Percentiles rank a stretch among this genome's conserved stretches.
phyloP scores from a whole-genome alignment of 306 rosid species.

The Rosa rugosa region DNA sequence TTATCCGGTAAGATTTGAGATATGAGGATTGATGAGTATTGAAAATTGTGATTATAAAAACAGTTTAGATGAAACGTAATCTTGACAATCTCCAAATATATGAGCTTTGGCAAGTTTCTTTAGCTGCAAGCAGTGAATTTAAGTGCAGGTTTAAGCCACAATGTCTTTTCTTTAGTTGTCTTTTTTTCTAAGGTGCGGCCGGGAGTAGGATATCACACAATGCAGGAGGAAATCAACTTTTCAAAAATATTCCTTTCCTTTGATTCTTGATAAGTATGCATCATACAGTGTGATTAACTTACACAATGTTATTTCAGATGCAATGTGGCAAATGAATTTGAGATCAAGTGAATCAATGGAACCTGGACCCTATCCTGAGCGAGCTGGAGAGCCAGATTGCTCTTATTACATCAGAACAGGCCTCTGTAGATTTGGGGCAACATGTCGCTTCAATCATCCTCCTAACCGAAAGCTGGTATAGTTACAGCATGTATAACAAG shows the following conservation, averaged over 20 bases:
- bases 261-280: slow-evolving; percentile 2
- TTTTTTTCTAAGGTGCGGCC: background rate
- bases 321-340: slow-evolving; percentile 91
- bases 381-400: slow-evolving; percentile 92
- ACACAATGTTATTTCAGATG: slow-evolving; percentile 60
- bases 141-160: background rate
- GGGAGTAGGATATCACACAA: background rate
- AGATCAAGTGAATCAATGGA: slow-evolving; percentile 89
- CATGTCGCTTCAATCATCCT: slow-evolving; percentile 96
- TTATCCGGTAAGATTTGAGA: background rate
- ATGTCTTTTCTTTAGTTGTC: background rate
- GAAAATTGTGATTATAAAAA: no score
- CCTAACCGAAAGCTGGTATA: slow-evolving; percentile 94
- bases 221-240: background rate
- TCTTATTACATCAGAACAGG: slow-evolving; percentile 95
- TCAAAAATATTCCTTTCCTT: background rate
- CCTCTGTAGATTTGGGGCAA: slow-evolving; percentile 92
- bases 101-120: background rate
- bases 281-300: slow-evolving; percentile 21
- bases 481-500: slow-evolving; percentile 27
- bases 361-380: slow-evolving; percentile 88
- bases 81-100: background rate
- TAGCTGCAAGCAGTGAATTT: background rate
- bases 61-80: background rate
- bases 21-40: background rate